These are phyloP conservation scores for Suzukiozyma palmioleophila DNA, from an alignment of 1,139 yeast genomes.

Conservation along the genomic window DNA sequence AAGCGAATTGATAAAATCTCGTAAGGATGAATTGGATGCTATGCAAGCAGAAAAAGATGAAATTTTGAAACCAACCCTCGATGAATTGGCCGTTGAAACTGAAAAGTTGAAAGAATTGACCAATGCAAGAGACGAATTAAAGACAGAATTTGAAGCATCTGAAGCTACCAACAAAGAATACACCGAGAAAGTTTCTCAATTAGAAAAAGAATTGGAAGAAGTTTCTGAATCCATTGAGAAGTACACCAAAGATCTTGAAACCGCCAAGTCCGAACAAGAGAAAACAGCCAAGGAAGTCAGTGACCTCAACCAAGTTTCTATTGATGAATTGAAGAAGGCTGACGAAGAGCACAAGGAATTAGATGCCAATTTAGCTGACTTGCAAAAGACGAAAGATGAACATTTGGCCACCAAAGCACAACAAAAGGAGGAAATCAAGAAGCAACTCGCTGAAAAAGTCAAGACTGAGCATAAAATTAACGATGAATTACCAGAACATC, in stretches of 20 bases:
- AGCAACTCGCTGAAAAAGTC: conserved; percentile 30
- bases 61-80: conserved; percentile 36
- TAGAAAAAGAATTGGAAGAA: conserved; percentile 33
- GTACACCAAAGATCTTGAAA: conserved; percentile 29
- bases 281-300: conserved; percentile 31
- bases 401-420: conserved; percentile 25
- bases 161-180: conserved; percentile 32
- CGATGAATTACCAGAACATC: conserved; percentile 50
- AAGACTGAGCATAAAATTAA: conserved; percentile 44
- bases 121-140: conserved; percentile 34
- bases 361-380: conserved; percentile 28
- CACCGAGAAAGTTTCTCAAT: conserved; percentile 29
- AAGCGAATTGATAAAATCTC: conserved; percentile 32
- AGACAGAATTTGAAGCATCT: conserved; percentile 30
- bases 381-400: conserved; percentile 26
- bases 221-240: conserved; percentile 36
- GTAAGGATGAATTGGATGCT: conserved; percentile 40
- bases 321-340: conserved; percentile 22
- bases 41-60: conserved; percentile 46
- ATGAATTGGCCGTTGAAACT: conserved; percentile 36
- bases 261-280: conserved; percentile 25
- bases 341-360: conserved; percentile 24
- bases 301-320: conserved; percentile 23
- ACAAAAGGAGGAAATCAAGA: conserved; percentile 32
- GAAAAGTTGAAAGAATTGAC: conserved; percentile 37